Percentiles rank a stretch among this genome's conserved stretches.
These are phyloP conservation scores for Pleomassaria siparia DNA, from an alignment of 2,329 filamentous ascomycete genomes.

Conservation along the genomic window DNA sequence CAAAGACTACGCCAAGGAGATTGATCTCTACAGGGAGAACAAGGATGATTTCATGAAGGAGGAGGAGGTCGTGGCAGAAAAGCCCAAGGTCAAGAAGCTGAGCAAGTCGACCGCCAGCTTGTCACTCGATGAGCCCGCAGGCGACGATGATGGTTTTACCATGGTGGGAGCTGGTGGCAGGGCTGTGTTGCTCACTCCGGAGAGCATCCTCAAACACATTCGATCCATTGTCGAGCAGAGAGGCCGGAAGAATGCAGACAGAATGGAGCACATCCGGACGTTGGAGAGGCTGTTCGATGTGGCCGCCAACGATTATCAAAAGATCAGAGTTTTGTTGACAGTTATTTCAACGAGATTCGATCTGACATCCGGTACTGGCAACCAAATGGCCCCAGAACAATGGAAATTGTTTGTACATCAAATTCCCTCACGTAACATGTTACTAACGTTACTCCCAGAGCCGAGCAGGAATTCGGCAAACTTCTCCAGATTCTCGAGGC, in stretches of 20 bases:
- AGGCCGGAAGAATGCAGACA: slow-evolving; percentile 99
- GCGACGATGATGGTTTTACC: slow-evolving; percentile 83
- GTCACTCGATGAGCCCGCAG: slow-evolving; percentile 54
- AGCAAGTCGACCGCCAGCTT: slow-evolving; percentile 52
- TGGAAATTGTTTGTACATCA: slow-evolving; percentile 71
- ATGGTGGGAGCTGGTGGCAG: slow-evolving; percentile 88
- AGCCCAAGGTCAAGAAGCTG: slow-evolving; percentile 43
- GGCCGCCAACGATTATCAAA: slow-evolving; percentile 86
- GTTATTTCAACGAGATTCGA: slow-evolving; percentile 95
- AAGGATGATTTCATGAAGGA: slow-evolving; percentile 88
- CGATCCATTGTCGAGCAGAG: slow-evolving; percentile 90
- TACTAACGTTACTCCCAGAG: slow-evolving; percentile 43
- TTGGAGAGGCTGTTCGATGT: slow-evolving; percentile 97
- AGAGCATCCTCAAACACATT: slow-evolving; percentile 97
- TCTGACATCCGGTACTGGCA: slow-evolving; percentile 74
- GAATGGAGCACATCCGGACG: slow-evolving; percentile 88
- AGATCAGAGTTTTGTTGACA: slow-evolving; percentile 86
- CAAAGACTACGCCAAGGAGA: slow-evolving; percentile 86
- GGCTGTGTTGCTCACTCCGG: slow-evolving; percentile 87
- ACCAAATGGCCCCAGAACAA: slow-evolving; percentile 90
- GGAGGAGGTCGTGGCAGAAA: slow-evolving; percentile 71
- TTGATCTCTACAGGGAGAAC: slow-evolving; percentile 83
- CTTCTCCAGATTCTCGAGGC: slow-evolving; percentile 78
- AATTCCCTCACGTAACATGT: slow-evolving; percentile 1
- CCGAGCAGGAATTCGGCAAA: slow-evolving; percentile 79